phyloP scores from a whole-genome alignment of 805 yeast species.

The Myxozyma neotropica region DNA sequence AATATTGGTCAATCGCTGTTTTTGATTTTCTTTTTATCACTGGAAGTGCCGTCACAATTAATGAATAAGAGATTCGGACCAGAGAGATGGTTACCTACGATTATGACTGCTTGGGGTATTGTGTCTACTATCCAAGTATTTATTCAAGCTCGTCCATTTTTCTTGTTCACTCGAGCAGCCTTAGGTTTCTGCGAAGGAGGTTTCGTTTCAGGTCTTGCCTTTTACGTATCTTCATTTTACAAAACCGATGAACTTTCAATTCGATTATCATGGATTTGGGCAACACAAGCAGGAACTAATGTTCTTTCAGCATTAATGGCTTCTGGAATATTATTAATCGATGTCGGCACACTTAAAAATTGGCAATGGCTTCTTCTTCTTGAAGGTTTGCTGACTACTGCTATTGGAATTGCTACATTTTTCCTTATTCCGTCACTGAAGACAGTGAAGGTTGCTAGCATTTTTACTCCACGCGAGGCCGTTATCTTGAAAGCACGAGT shows the following conservation, averaged over 20 bases:
- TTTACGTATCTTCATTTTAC: conserved; percentile 70
- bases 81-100: conserved; percentile 58
- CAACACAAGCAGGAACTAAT: conserved; percentile 54
- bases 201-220: conserved; percentile 63
- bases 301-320: conserved; percentile 54
- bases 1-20: conserved; percentile 61
- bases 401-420: conserved; percentile 53
- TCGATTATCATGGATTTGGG: conserved; percentile 63
- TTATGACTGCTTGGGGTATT: conserved; percentile 58
- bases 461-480: conserved; percentile 27
- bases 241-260: conserved; percentile 60
- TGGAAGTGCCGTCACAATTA: conserved; percentile 48
- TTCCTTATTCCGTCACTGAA: conserved; percentile 37
- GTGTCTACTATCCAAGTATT: conserved; percentile 57
- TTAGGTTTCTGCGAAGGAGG: conserved; percentile 67
- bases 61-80: conserved; percentile 63
- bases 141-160: conserved; percentile 45
- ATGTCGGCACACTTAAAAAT: conserved; percentile 44
- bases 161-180: conserved; percentile 53
- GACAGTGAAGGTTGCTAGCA: conserved; percentile 15
- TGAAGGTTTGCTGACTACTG: conserved; percentile 56
- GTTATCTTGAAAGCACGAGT: conserved; percentile 29
- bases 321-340: conserved; percentile 56
- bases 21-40: conserved; percentile 48
- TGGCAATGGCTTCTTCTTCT: conserved; percentile 71